Evolutionary conservation across 176 grass and related monocot species (phyloP), one percentile per base, ranked within the genome.

Genomic region (Eleusine coracana): DNA sequence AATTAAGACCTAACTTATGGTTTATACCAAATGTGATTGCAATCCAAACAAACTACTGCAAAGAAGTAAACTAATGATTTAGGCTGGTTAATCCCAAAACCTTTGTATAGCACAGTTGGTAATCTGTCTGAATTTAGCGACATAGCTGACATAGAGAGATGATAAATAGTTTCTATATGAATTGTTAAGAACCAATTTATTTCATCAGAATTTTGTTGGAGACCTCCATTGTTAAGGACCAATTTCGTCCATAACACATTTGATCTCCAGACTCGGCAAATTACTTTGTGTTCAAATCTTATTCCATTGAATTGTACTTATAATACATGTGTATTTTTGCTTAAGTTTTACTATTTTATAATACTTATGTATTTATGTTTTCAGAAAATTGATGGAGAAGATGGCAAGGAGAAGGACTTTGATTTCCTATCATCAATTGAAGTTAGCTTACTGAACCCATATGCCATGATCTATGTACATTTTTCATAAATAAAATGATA

Each of bases 351-450:
- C 42, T 74, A 34, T 69, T 39, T 63, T 66, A 56, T 84, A 51
- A 9, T 23, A 54, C 41, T 80, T 63, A 64, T 56, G 45, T 66
- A 17, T 85, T 31, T 66, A 39, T 78, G 29, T 70, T 74, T 62
- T 68, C 86, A 98, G 92, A 98, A 91, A 93, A 95, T 98, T 70
- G 90, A 92, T 41, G 92, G 94, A 89, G 74, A 90, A 78, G 72
- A 50, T 92, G 84, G 80, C 39, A 94, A 98, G 90, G 90, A 92
- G 73, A 92, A 91, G 34, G 92, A 95, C 86, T 89, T 88, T 48
- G 96, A 98, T 90, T 98, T 93, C 84, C 71, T 98, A 64, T 98
- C 96, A 21, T 95, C 96, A 73, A 95, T 98, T 78, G 96, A 98
- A 79, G 96, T 98, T 66, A 81, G 88, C 80, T 70, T 45, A 68